Conservation (phyloP, 805 yeast species). For the Phaffomyces thermotolerans region DNA sequence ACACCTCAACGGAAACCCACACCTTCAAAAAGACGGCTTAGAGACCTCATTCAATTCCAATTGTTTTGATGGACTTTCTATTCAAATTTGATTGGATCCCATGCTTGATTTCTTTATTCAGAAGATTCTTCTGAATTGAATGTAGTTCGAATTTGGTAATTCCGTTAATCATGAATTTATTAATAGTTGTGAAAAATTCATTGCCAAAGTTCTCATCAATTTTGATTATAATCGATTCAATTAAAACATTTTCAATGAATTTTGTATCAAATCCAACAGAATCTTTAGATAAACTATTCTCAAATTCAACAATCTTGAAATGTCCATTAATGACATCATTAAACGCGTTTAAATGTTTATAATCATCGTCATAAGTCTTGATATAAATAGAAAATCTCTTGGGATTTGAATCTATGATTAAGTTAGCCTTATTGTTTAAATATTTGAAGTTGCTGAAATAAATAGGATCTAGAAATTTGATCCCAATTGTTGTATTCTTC, state of each 20-base stretch:
- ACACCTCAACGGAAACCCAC: too few species aligned
- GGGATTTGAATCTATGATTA: conserved; percentile 34
- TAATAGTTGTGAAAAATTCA: conserved; percentile 28
- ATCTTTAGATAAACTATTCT: conserved; percentile 19
- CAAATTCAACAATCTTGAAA: conserved; percentile 24
- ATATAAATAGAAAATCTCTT: conserved; percentile 24
- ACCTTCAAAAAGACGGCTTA: too few species aligned
- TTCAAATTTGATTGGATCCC: conserved; percentile 8
- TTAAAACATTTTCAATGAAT: conserved; percentile 26
- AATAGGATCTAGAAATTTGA: conserved; percentile 32
- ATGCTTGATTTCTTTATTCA: conserved; percentile 13
- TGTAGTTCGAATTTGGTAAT: conserved; percentile 29
- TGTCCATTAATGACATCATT: conserved; percentile 5
- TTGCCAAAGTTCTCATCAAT: conserved; percentile 31
- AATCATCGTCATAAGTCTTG: not conserved
- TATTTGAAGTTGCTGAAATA: conserved; percentile 30
- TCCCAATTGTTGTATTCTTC: conserved; percentile 22
- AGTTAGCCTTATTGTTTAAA: conserved; percentile 31
- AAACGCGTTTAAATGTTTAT: not conserved
- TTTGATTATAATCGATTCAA: conserved; percentile 26
- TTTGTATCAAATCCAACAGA: conserved; percentile 23
- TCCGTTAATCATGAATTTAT: conserved; percentile 36
- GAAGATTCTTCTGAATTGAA: conserved; percentile 12
- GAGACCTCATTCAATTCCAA: too few species aligned
- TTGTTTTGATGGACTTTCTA: not conserved